Evolutionary conservation across 1,284 basidiomycete genomes (phyloP).

Genomic region (Waitea zeae): DNA sequence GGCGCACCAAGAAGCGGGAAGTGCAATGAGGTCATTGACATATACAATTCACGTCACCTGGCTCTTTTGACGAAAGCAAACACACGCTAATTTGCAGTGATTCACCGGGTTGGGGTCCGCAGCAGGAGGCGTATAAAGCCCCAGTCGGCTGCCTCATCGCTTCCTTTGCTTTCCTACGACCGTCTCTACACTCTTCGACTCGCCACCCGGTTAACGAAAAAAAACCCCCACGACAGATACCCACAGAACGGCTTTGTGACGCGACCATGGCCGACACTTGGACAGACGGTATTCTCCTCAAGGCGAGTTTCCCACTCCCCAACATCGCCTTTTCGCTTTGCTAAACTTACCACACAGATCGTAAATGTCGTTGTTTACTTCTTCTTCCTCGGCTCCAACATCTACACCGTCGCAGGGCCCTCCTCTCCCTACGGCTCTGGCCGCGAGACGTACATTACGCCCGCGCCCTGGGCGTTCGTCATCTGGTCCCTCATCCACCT

Average conservation of each 20-base stretch:
- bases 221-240: too few species aligned
- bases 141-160: too few species aligned
- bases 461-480: slow-evolving; percentile 75
- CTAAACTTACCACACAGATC: slow-evolving; percentile 22
- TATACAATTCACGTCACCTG: too few species aligned
- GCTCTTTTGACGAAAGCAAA: too few species aligned
- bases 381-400: slow-evolving; percentile 75
- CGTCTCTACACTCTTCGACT: not conserved
- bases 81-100: too few species aligned
- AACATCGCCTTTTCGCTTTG: not conserved
- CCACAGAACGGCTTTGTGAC: too few species aligned
- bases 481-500: slow-evolving; percentile 38
- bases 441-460: slow-evolving; percentile 81
- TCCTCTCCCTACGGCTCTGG: slow-evolving; percentile 48
- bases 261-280: slow-evolving; percentile 42
- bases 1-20: too few species aligned
- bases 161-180: too few species aligned
- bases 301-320: slow-evolving; percentile 24
- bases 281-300: slow-evolving; percentile 67
- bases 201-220: too few species aligned
- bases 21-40: too few species aligned
- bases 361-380: slow-evolving; percentile 68
- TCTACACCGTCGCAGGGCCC: slow-evolving; percentile 68
- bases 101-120: too few species aligned
- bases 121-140: too few species aligned